Percentiles rank a stretch among this genome's conserved stretches.
Evolutionary conservation across 345 rosid species (phyloP).

Genomic region (Geranium rotundifolium): DNA sequence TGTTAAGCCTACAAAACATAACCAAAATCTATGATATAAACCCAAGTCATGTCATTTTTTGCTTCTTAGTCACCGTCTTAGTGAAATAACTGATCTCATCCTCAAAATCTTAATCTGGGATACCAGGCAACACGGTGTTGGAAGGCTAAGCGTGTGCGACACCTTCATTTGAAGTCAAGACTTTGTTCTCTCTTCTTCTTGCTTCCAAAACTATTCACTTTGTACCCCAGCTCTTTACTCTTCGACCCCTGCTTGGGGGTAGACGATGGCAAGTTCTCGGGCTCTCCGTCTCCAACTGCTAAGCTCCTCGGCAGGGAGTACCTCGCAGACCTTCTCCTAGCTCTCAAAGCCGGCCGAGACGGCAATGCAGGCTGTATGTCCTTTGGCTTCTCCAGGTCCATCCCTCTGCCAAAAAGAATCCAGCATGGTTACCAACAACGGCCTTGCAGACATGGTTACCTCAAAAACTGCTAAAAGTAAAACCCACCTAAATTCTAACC

Average conservation of each 20-base stretch:
- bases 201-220: constrained; percentile 60
- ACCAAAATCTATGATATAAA: neutral
- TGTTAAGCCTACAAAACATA: too few relatives aligned
- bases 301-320: constrained; percentile 57
- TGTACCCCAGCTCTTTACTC: constrained; percentile 38
- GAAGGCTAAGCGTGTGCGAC: neutral
- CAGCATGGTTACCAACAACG: constrained; percentile 51
- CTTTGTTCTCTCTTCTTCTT: constrained; percentile 54
- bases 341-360: constrained; percentile 72
- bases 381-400: constrained; percentile 52
- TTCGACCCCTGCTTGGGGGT: constrained; percentile 38
- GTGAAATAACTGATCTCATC: constrained; percentile 65
- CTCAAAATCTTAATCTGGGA: constrained; percentile 42
- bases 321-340: constrained; percentile 68
- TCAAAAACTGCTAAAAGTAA: neutral
- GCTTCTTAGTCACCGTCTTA: constrained; percentile 46
- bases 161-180: constrained; percentile 22
- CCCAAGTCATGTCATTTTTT: neutral
- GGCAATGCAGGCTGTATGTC: constrained; percentile 93
- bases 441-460: constrained; percentile 68
- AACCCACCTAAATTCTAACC: too few relatives aligned
- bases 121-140: neutral
- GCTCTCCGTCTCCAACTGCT: constrained; percentile 20
- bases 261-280: constrained; percentile 2
- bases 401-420: constrained; percentile 65